Base-by-base conservation (phyloP, 1,284 basidiomycete genomes). In the Trichosporon sp. region DNA sequence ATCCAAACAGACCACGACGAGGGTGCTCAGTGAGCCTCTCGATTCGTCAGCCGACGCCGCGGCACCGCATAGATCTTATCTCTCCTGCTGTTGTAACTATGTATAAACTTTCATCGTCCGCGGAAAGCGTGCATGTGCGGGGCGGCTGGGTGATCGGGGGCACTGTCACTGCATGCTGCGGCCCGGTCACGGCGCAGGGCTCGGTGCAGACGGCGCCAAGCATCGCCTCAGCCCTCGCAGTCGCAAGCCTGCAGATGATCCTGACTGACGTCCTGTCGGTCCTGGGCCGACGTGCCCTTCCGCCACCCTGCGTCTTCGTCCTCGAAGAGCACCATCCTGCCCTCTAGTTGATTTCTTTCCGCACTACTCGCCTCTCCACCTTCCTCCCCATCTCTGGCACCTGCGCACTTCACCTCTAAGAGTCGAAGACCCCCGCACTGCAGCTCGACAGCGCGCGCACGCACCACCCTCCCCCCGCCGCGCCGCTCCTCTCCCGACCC, bases 401-500 rank as follows among this genome's bases (percentile, higher is more conserved):
- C n/a, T n/a, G 23, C 38, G n/a, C 15, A 42, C 38, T 51, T 51
- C 2, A 18, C 21, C 21, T 51, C 8, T 13, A 9, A 6, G 9
- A n/a, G 44, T 47, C 44, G 44, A 47, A 15, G 44, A 47, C 44
- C 44, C 15, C 38, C 15, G 13, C 65, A 62, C 58, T 31, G 58
- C 31, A 34, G 58, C 58, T 62, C 18, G 31, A 23, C 58, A 29
- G 34, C 35, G 71, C 74, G 4, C 76, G 38, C 38, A 42, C 38
- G 38, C 38, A 42, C 38, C 18, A 42, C 38, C 18, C 4, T 18
- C 15, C 38, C 38, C 18, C 38, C 35, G 11, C 35, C 35, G 15
- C n/a, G n/a, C n/a, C n/a, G 35, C 35, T 38, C 35, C 9, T 11
- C 35, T 11, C 35, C 77, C 8, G 78, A 77, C 3, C 77, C 76